Base-by-base conservation (phyloP, 257 asterid species). In the Leptodermis oblonga region DNA sequence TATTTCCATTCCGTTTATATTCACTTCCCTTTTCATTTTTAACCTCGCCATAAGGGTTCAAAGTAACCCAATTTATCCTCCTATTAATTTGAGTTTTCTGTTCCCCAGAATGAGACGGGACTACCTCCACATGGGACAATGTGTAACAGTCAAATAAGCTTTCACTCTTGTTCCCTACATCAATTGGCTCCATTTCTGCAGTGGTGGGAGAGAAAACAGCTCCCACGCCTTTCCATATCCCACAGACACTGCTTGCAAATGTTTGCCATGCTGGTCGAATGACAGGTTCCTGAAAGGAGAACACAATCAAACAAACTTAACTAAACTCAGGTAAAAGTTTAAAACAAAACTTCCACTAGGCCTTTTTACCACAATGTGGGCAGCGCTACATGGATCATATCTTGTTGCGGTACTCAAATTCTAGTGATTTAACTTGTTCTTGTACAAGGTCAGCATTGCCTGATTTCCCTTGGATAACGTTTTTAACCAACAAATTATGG, bases 141-240 rank as follows among this genome's bases (percentile, higher is more conserved):
- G 92, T 88, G 69, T 89, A 94, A 82, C 97, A 91, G 79, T 94
- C 99, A 81, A 87, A 94, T 73, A 94, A 73, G 85, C 89, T 73
- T 75, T 91, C 95, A 49, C 79, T 79, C 86, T 70, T 91, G 68
- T 83, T 79, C 65, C 96, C 99, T 67, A 87, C 62, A 49, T 85
- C 99, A 52, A 94, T 75, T 25, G 99, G 97, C 88, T 94, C 99
- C 97, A 94, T 94, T 77, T 85, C 96, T 46, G 97, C 97, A 55
- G 97, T 94, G 69, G 84, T 79, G 43, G 99, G 93, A 70, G 97
- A 94, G 85, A 86, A 94, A 9, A 89, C 97, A 39, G 99, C 97
- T 74, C 99, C 99, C 69, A 91, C 95, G 73, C 99, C 99, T 87
- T 88, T 94, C 99, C 99, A 94, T 75, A 91, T 79, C 48, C 99